phyloP scores from a whole-genome alignment of 2,329 filamentous ascomycete species.

The Talaromyces pinophilus region DNA sequence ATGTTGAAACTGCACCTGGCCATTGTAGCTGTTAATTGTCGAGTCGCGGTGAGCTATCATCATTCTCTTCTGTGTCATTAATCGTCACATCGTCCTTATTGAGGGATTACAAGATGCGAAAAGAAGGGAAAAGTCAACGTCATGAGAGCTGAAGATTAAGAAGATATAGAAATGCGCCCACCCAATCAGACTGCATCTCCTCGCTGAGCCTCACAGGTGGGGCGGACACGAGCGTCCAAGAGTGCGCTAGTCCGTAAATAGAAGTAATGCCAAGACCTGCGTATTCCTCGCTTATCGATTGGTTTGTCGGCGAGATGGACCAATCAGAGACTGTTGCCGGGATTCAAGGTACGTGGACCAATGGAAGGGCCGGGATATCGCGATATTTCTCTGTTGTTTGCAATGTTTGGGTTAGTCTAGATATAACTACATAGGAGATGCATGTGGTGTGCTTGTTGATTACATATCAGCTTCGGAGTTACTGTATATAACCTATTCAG shows the following conservation, averaged over 20 bases:
- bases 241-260: background rate
- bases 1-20: background rate
- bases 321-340: background rate
- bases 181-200: background rate
- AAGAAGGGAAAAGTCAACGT: background rate
- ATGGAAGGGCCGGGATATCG: background rate
- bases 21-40: background rate
- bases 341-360: background rate
- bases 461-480: background rate
- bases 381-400: background rate
- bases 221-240: background rate
- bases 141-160: background rate
- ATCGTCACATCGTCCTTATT: background rate
- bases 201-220: background rate
- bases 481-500: background rate
- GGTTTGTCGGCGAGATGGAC: background rate
- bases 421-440: background rate
- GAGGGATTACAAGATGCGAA: background rate
- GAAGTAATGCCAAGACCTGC: background rate
- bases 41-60: background rate
- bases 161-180: background rate
- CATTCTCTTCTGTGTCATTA: background rate
- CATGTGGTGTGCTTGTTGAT: background rate
- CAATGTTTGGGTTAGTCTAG: background rate
- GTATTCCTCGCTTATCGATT: background rate